Evolutionary conservation across 2,329 filamentous ascomycete genomes (phyloP).

Genomic region (Aspergillus hiratsukae): DNA sequence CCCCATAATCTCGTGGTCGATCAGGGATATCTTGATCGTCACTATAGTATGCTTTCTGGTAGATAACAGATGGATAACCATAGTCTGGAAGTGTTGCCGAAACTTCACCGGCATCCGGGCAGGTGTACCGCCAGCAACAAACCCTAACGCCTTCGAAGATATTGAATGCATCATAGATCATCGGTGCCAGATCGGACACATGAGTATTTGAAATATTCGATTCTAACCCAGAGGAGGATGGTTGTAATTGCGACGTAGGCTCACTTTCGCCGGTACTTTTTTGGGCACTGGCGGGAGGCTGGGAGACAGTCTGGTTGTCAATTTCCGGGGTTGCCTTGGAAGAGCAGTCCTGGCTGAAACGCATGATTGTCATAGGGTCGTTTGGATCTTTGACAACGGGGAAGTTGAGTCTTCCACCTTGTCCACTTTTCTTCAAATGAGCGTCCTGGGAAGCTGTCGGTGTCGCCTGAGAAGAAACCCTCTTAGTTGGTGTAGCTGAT

Average conservation of each 20-base stretch:
- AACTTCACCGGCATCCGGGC: slow-evolving; percentile 43
- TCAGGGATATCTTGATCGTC: slow-evolving; percentile 77
- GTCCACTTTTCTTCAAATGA: slow-evolving; percentile 24
- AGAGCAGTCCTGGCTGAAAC: slow-evolving; percentile 62
- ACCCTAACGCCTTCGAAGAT: slow-evolving; percentile 18
- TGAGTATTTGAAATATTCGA: slow-evolving; percentile 12
- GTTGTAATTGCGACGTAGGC: slow-evolving; percentile 14
- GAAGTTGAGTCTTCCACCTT: slow-evolving; percentile 56
- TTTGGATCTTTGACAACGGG: slow-evolving; percentile 73
- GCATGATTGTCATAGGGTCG: slow-evolving; percentile 58
- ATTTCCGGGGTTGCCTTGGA: slow-evolving; percentile 42
- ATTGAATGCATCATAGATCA: slow-evolving; percentile 27
- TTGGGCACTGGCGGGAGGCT: slow-evolving; percentile 1
- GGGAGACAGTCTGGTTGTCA: slow-evolving; percentile 5
- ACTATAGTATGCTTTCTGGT: slow-evolving; percentile 82
- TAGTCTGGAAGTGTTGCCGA: slow-evolving; percentile 52
- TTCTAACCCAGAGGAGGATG: slow-evolving; percentile 16
- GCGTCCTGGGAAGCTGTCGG: slow-evolving; percentile 22
- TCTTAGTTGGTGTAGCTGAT: slow-evolving; percentile 3
- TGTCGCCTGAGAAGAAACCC: slow-evolving; percentile 16
- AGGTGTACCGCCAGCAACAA: slow-evolving; percentile 21
- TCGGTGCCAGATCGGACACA: slow-evolving; percentile 14
- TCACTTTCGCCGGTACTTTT: slow-evolving; percentile 5
- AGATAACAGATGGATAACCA: slow-evolving; percentile 64
- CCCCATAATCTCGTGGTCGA: slow-evolving; percentile 75